Conservation (phyloP, 2,329 filamentous ascomycete genomes). For the Hymenoscyphus fraxineus region DNA sequence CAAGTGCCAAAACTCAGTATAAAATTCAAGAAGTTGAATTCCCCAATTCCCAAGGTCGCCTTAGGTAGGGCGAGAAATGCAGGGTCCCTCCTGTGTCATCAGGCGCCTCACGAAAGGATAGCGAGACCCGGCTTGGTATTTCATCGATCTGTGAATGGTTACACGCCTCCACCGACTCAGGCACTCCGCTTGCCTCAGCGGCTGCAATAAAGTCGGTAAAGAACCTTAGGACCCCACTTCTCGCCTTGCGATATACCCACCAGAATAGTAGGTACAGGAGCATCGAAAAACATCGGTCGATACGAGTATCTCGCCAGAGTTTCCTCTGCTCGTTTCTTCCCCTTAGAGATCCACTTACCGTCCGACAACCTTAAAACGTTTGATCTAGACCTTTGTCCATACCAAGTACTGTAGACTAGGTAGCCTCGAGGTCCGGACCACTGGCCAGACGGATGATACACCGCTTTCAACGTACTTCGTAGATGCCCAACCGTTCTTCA, state of each 20-base stretch:
- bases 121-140: neutral
- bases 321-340: neutral
- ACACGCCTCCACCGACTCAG: neutral
- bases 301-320: neutral
- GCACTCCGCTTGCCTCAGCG: neutral
- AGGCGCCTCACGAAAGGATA: neutral
- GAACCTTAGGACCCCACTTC: neutral
- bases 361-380: too few relatives aligned
- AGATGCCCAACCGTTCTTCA: constrained; percentile 41
- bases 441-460: constrained; percentile 14
- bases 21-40: neutral
- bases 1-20: neutral
- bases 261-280: neutral
- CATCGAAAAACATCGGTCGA: neutral
- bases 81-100: constrained; percentile 1
- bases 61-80: neutral
- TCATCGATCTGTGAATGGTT: neutral
- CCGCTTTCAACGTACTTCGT: constrained; percentile 8
- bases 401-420: neutral
- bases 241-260: neutral
- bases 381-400: constrained; percentile 9
- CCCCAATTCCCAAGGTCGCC: neutral
- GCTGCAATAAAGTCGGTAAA: neutral
- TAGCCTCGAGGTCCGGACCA: constrained; percentile 15
- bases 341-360: too few relatives aligned